These are phyloP conservation scores for Cryptococcus hybrid DNA, from an alignment of 1,284 basidiomycete genomes.

Conservation along the genomic window DNA sequence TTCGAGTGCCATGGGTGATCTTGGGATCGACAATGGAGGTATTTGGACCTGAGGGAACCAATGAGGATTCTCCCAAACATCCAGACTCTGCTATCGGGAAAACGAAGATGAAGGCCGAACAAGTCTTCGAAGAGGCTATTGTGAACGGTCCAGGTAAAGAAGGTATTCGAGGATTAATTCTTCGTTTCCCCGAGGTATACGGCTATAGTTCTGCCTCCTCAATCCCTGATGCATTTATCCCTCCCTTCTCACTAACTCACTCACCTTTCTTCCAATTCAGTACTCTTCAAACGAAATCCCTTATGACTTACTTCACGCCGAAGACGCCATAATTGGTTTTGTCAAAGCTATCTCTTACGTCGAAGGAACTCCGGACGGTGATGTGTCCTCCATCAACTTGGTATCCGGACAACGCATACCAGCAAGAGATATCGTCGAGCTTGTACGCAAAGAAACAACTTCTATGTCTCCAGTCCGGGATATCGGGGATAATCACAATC, in stretches of 20 bases:
- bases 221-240: slow-evolving; percentile 38
- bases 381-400: slow-evolving; percentile 27
- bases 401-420: slow-evolving; percentile 37
- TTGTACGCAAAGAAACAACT: slow-evolving; percentile 30
- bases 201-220: slow-evolving; percentile 29
- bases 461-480: slow-evolving; percentile 42
- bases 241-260: slow-evolving; percentile 33
- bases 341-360: slow-evolving; percentile 16
- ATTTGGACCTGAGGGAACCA: slow-evolving; percentile 22
- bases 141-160: background rate
- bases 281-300: slow-evolving; percentile 33
- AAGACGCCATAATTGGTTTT: slow-evolving; percentile 38
- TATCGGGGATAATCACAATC: slow-evolving; percentile 24
- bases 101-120: slow-evolving; percentile 39
- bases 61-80: slow-evolving; percentile 18
- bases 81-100: slow-evolving; percentile 32
- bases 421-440: slow-evolving; percentile 33
- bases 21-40: slow-evolving; percentile 42
- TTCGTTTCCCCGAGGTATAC: slow-evolving; percentile 45
- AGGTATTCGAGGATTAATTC: slow-evolving; percentile 16
- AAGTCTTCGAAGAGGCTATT: slow-evolving; percentile 16
- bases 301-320: slow-evolving; percentile 38
- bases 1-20: slow-evolving; percentile 39
- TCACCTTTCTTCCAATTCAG: slow-evolving; percentile 43
- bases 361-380: too few relatives aligned